A percentile compares a stretch with the other conserved stretches of the same genome.
Evolutionary conservation across 176 grass and related monocot species (phyloP).

Genomic region (Cymbopogon citratus): DNA sequence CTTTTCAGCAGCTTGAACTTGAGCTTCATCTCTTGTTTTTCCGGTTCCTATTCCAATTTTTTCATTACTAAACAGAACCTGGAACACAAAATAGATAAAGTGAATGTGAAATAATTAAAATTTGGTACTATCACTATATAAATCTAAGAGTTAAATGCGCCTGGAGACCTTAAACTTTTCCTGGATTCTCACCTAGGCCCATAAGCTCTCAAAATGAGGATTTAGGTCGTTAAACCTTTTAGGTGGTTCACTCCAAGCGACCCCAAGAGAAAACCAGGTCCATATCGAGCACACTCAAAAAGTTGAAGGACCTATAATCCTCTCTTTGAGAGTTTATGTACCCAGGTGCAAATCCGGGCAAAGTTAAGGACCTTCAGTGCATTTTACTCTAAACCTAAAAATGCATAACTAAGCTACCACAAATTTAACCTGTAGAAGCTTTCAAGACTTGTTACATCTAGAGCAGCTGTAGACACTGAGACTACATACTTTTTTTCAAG

Average conservation of each 20-base stretch:
- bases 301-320: not conserved
- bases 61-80: conserved; percentile 94
- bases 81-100: conserved; percentile 22
- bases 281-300: not conserved
- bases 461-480: not conserved
- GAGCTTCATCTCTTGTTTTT: conserved; percentile 83
- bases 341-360: not conserved
- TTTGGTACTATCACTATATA: not conserved
- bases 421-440: not conserved
- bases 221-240: not conserved
- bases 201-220: not conserved
- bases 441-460: not conserved
- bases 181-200: not conserved
- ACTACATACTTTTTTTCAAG: not conserved
- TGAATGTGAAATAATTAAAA: conserved; percentile 22
- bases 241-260: too few species aligned
- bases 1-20: conserved; percentile 90
- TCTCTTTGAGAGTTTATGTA: not conserved
- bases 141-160: not conserved
- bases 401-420: conserved; percentile 1
- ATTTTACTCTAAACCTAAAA: not conserved
- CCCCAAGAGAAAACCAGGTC: not conserved
- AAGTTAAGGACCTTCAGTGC: not conserved
- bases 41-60: conserved; percentile 85
- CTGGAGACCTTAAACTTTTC: not conserved